phyloP scores from a whole-genome alignment of 129 eudicot genomes.

The Tagetes patula region DNA sequence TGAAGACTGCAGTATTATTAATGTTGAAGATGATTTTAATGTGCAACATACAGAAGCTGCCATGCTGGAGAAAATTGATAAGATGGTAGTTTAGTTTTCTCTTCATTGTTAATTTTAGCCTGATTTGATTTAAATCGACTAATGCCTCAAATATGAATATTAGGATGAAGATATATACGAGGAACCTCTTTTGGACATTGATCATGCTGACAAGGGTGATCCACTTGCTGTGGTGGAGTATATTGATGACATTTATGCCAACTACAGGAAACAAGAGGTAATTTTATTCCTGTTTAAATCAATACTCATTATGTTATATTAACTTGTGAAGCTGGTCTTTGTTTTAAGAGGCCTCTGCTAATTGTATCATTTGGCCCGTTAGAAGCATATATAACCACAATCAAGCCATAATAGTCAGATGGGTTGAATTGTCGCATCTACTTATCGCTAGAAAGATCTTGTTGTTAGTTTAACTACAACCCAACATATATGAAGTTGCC shows the following conservation, averaged over 20 bases:
- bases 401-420: too few species aligned
- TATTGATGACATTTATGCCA: constrained; percentile 52
- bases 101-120: background rate
- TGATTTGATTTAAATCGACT: background rate
- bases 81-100: constrained; percentile 48
- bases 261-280: constrained; percentile 61
- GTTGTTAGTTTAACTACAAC: too few species aligned
- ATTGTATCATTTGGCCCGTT: background rate
- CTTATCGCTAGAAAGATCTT: too few species aligned
- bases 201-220: constrained; percentile 46
- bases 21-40: constrained; percentile 52
- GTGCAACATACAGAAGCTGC: constrained; percentile 92
- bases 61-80: constrained; percentile 72
- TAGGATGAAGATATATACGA: constrained; percentile 74
- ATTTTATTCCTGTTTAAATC: background rate
- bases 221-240: constrained; percentile 69
- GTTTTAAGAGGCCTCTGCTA: too few species aligned
- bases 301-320: background rate
- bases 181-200: constrained; percentile 57
- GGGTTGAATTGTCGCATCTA: too few species aligned
- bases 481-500: too few species aligned
- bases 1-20: constrained; percentile 47
- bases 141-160: background rate
- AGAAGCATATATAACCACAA: background rate
- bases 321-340: too few species aligned